These are phyloP conservation scores for Curvularia hawaiiensis DNA, from an alignment of 2,329 filamentous ascomycete species.

Conservation along the genomic window DNA sequence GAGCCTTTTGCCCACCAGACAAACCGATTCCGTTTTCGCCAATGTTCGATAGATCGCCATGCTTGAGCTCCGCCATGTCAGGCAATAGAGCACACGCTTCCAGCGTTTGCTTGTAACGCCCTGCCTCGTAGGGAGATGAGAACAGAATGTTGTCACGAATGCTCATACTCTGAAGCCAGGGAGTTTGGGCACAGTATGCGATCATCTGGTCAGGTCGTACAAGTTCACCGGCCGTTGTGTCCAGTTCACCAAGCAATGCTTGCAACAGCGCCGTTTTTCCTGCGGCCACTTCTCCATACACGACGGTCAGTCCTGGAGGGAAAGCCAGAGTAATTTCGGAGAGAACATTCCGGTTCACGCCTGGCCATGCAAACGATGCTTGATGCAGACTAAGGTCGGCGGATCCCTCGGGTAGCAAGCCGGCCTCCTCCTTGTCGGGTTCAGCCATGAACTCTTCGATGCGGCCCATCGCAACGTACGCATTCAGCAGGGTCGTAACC, in stretches of 20 bases:
- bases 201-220: slow-evolving; percentile 61
- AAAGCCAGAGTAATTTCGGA: slow-evolving; percentile 61
- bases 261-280: slow-evolving; percentile 68
- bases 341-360: slow-evolving; percentile 62
- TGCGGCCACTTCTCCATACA: slow-evolving; percentile 67
- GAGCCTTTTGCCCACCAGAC: slow-evolving; percentile 65
- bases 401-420: slow-evolving; percentile 45
- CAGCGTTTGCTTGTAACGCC: slow-evolving; percentile 70
- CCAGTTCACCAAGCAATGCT: slow-evolving; percentile 64
- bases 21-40: slow-evolving; percentile 67
- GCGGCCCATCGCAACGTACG: slow-evolving; percentile 78
- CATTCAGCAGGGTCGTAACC: slow-evolving; percentile 78
- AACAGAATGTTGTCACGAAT: slow-evolving; percentile 73
- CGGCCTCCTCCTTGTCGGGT: slow-evolving; percentile 70
- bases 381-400: slow-evolving; percentile 58
- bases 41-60: slow-evolving; percentile 66
- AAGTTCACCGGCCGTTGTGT: slow-evolving; percentile 57
- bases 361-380: slow-evolving; percentile 82
- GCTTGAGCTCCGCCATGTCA: slow-evolving; percentile 66
- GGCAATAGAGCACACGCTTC: slow-evolving; percentile 66
- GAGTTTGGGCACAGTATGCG: slow-evolving; percentile 68
- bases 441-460: slow-evolving; percentile 88
- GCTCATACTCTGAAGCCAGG: slow-evolving; percentile 73
- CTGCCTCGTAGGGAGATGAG: slow-evolving; percentile 69
- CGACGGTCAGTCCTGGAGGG: slow-evolving; percentile 61